Base-by-base conservation (phyloP, 2,329 filamentous ascomycete species). In the Fusarium sp. region DNA sequence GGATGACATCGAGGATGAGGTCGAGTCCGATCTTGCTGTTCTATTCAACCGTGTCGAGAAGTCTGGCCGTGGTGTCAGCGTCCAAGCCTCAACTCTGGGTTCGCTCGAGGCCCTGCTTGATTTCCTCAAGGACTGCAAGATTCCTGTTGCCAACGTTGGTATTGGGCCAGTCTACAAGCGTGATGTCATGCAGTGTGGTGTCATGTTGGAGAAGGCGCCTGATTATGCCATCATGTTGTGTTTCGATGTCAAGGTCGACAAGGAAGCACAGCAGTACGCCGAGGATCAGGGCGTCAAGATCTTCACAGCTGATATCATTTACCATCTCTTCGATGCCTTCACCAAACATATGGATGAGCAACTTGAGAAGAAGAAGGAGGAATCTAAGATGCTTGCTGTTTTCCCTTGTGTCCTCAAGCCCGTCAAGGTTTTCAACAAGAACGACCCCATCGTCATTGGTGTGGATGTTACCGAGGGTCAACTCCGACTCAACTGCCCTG, bases 211-310 rank as follows among this genome's bases (percentile, higher is more conserved):
- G 83, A 98, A 98, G 84, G 88, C 91, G 18, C 94, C 94, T 73
- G 95, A 99, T 79, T 97, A 91, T 75, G 96, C 96, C n/a, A 93
- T 98, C 79, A 99, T 99, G 96, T 90, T 99, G 53, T 98, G 96
- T 81, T 99, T 99, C 87, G 97, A 99, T 80, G 96, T 99, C 83
- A 98, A 98, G 85, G 93, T 99, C 18, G 96, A 99, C 83, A 98
- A 97, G 82, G 96, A 99, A 79, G 96, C 96, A 1, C 90, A 92
- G 72, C 87, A 89, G 12, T 97, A 98, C 76, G 96, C 96, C 14
- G 94, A 98, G 20, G 94, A 98, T 61, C 90, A 97, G 68, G 94
- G 94, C 54, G 93, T 99, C 83, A 98, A 97, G 86, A 93, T 99
- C 76, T 99, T 99, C 85, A 97, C 94, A 5, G 96, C 97, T 5